Evolutionary conservation across 129 eudicot genomes (phyloP).

Genomic region (Saussurea involucrata): DNA sequence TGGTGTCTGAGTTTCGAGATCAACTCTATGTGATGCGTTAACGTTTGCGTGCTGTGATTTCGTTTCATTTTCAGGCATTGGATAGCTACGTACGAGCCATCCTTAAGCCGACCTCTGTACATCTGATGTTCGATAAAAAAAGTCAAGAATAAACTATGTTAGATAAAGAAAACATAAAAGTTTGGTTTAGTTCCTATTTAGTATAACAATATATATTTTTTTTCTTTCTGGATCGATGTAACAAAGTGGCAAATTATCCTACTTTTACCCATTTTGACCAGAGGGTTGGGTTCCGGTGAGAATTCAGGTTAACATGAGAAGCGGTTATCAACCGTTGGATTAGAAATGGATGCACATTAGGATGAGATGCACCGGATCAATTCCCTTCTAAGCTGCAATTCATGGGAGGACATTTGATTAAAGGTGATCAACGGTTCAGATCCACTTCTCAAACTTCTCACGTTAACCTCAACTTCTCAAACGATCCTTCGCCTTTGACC

Average conservation of each 20-base stretch:
- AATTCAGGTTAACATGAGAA: too few relatives aligned
- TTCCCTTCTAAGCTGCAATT: too few relatives aligned
- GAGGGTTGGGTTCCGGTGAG: too few relatives aligned
- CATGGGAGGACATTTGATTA: too few relatives aligned
- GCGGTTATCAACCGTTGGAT: too few relatives aligned
- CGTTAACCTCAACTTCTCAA: too few relatives aligned
- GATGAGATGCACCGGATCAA: too few relatives aligned
- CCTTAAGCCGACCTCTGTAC: constrained; percentile 66
- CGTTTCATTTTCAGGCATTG: constrained; percentile 75
- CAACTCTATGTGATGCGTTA: constrained; percentile 72
- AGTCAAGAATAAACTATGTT: not conserved
- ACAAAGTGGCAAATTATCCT: not conserved
- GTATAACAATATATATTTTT: not conserved
- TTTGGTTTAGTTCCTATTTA: not conserved
- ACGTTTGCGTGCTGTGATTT: constrained; percentile 50
- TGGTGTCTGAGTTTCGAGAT: constrained; percentile 86
- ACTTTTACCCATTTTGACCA: not conserved
- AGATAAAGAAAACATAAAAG: not conserved
- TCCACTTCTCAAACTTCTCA: too few relatives aligned
- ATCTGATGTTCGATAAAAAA: constrained; percentile 44
- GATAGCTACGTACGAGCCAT: constrained; percentile 58
- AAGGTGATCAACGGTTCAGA: too few relatives aligned
- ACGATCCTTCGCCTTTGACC: too few relatives aligned
- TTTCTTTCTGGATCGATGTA: too few relatives aligned
- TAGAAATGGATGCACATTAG: too few relatives aligned